phyloP scores from a whole-genome alignment of 2,329 filamentous ascomycete species.

The Pseudophaeomoniella oleicola region DNA sequence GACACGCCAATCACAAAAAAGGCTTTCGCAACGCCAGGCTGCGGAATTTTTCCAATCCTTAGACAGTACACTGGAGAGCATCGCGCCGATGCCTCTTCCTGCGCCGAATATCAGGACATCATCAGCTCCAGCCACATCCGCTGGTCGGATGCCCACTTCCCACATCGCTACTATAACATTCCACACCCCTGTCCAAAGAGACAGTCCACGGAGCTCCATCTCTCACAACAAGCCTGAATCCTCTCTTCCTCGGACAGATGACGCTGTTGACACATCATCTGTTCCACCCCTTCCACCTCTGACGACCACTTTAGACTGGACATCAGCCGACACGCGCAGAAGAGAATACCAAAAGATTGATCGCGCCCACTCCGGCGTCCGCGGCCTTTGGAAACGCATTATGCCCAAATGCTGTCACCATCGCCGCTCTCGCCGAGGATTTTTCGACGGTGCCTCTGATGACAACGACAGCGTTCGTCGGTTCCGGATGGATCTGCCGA shows the following conservation, averaged over 20 bases:
- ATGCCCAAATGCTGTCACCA: conserved; percentile 25
- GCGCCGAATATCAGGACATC: neutral
- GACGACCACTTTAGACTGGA: conserved; percentile 31
- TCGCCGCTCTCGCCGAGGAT: conserved; percentile 19
- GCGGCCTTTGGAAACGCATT: conserved; percentile 25
- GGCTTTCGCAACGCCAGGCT: neutral
- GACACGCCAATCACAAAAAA: neutral
- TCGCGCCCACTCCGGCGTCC: conserved; percentile 24
- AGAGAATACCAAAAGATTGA: conserved; percentile 40
- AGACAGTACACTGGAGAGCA: neutral
- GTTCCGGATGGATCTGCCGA: conserved; percentile 28
- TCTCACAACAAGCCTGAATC: conserved; percentile 3
- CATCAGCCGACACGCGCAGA: conserved; percentile 25
- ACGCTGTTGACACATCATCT: neutral
- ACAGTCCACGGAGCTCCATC: conserved; percentile 5
- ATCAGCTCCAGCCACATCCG: neutral
- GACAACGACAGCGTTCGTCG: conserved; percentile 30
- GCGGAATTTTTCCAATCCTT: neutral
- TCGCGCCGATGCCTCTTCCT: neutral
- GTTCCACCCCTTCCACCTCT: conserved; percentile 15
- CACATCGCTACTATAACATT: conserved; percentile 3
- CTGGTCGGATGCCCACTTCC: neutral
- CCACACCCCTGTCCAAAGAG: conserved; percentile 8
- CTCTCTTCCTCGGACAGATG: conserved; percentile 8
- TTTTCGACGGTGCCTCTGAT: conserved; percentile 25